phyloP scores from a whole-genome alignment of 2,329 filamentous ascomycete genomes.

The Salinomyces thailandicus region DNA sequence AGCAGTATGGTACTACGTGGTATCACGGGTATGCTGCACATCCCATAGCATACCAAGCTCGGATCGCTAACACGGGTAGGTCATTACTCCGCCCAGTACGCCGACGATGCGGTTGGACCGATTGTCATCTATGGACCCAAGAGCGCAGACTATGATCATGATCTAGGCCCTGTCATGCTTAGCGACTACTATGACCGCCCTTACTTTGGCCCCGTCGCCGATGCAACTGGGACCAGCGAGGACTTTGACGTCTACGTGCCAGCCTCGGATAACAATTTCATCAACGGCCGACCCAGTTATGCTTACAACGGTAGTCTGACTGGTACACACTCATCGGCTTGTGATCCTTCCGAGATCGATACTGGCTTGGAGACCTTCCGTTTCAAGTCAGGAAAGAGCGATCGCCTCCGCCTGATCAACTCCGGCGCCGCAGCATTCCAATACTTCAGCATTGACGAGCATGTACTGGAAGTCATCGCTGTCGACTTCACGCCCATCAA shows the following conservation, averaged over 20 bases:
- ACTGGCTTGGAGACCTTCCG: slow-evolving; percentile 27
- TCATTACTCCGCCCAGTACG: slow-evolving; percentile 26
- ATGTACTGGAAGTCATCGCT: slow-evolving; percentile 33
- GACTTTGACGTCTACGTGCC: slow-evolving; percentile 16
- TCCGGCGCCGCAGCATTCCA: slow-evolving; percentile 29
- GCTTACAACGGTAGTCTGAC: slow-evolving; percentile 20
- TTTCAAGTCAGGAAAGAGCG: slow-evolving; percentile 30
- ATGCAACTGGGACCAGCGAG: slow-evolving; percentile 13
- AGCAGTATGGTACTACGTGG: no score
- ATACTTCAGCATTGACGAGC: slow-evolving; percentile 36
- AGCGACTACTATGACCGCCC: slow-evolving; percentile 26
- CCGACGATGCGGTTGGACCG: slow-evolving; percentile 20
- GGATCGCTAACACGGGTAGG: slow-evolving; percentile 28
- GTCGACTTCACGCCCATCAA: slow-evolving; percentile 31
- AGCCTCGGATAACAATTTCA: slow-evolving; percentile 22
- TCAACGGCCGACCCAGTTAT: slow-evolving; percentile 25
- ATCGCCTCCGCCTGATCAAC: slow-evolving; percentile 34
- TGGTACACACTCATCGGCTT: no score
- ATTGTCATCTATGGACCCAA: slow-evolving; percentile 24
- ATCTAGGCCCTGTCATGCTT: slow-evolving; percentile 22
- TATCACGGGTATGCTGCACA: no score
- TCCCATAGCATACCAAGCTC: slow-evolving; percentile 18
- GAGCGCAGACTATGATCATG: slow-evolving; percentile 18
- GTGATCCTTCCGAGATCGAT: slow-evolving; percentile 13
- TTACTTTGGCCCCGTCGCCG: no score